phyloP scores from a whole-genome alignment of 495 filamentous ascomycete genomes.

The Aspergillus nidulans region DNA sequence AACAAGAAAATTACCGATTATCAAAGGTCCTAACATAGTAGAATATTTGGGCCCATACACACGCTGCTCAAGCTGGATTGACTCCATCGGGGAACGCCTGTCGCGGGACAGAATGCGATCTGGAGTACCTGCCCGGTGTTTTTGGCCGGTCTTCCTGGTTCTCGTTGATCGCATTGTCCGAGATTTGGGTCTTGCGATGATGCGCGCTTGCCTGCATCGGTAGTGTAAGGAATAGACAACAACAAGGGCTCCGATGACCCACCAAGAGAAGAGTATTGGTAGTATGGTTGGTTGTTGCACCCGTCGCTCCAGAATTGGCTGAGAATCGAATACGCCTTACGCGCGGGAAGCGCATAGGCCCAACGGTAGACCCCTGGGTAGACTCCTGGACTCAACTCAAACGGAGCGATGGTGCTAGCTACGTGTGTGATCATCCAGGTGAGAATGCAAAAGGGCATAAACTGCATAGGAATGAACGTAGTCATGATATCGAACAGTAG shows the following conservation, averaged over 20 bases:
- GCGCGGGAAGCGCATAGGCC: conserved; percentile 45
- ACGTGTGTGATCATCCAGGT: conserved; percentile 44
- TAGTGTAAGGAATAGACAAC: too few relatives aligned
- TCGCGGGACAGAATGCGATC: too few relatives aligned
- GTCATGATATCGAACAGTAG: conserved; percentile 26
- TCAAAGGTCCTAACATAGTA: too few relatives aligned
- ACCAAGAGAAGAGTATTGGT: conserved; percentile 41
- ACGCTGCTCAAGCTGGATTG: too few relatives aligned
- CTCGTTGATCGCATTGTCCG: too few relatives aligned
- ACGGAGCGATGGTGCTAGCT: conserved; percentile 37
- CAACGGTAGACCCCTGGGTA: conserved; percentile 42
- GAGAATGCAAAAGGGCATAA: conserved; percentile 39
- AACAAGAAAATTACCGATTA: too few relatives aligned
- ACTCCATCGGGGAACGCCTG: too few relatives aligned
- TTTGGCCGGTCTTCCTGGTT: too few relatives aligned
- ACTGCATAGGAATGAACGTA: conserved; percentile 13
- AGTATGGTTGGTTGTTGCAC: conserved; percentile 43
- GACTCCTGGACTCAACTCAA: conserved; percentile 33
- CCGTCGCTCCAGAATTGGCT: conserved; percentile 45
- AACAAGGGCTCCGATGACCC: background rate
- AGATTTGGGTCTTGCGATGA: too few relatives aligned
- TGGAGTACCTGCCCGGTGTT: too few relatives aligned
- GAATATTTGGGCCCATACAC: too few relatives aligned
- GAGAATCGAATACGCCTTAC: conserved; percentile 40
- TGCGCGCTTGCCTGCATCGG: too few relatives aligned